Percentiles rank a stretch among this genome's conserved stretches.
Conservation (phyloP, 768 basidiomycete species). For the Xerocomus potaroensis region DNA sequence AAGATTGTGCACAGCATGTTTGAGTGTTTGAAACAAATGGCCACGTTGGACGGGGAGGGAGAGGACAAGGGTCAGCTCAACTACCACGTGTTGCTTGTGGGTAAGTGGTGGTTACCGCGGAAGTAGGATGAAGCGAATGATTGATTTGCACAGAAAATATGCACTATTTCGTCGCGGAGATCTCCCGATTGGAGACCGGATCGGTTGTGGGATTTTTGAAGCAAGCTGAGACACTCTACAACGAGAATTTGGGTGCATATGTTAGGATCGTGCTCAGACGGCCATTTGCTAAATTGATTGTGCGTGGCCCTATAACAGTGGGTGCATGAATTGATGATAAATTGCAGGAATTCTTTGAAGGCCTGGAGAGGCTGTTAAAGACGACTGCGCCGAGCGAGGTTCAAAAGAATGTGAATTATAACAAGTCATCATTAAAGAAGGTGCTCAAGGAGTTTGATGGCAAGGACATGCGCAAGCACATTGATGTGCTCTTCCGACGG, state of each 20-base stretch:
- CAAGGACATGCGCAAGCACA: conserved; percentile 86
- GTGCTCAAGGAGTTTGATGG: conserved; percentile 77
- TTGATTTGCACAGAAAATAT: conserved; percentile 71
- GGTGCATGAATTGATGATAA: conserved; percentile 5
- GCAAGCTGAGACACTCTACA: conserved; percentile 79
- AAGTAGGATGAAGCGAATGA: background rate
- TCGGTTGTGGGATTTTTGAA: conserved; percentile 60
- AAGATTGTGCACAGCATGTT: conserved; percentile 88
- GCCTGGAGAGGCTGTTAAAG: conserved; percentile 81
- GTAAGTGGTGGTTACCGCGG: conserved; percentile 43
- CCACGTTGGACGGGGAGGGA: conserved; percentile 87
- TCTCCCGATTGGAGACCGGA: conserved; percentile 61
- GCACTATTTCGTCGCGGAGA: conserved; percentile 88
- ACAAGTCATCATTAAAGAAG: conserved; percentile 74
- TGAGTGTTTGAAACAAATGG: conserved; percentile 90
- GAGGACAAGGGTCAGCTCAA: conserved; percentile 98
- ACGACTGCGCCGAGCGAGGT: conserved; percentile 77
- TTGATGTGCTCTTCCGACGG: conserved; percentile 83
- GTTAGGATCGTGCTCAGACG: conserved; percentile 82
- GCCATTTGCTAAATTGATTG: conserved; percentile 84
- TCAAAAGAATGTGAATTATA: conserved; percentile 69
- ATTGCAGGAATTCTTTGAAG: conserved; percentile 88
- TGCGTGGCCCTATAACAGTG: conserved; percentile 35
- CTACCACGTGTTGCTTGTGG: conserved; percentile 92
- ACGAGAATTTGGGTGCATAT: conserved; percentile 84